Percentiles rank a stretch among this genome's conserved stretches.
phyloP scores from a whole-genome alignment of 768 basidiomycete genomes.

The Amanita exitialis region DNA sequence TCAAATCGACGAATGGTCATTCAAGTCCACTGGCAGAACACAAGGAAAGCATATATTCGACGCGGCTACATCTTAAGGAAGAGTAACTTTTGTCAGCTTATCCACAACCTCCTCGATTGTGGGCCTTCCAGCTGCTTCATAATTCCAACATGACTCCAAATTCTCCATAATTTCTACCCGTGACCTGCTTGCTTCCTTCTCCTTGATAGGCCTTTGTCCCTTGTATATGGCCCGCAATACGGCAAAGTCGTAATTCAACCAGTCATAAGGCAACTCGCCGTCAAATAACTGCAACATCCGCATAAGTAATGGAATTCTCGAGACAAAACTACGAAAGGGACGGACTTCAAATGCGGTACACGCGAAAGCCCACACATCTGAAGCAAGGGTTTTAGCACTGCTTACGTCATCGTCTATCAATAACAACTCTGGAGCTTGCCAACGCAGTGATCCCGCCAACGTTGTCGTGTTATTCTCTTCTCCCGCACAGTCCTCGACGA shows the following conservation, averaged over 20 bases:
- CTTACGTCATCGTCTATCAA: conserved; percentile 8
- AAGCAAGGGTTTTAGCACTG: conserved; percentile 9
- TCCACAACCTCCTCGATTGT: conserved; percentile 6
- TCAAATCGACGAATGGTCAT: no score
- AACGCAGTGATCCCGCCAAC: conserved; percentile 16
- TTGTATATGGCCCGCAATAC: conserved; percentile 17
- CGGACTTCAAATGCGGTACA: conserved; percentile 22
- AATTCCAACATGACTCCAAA: conserved; percentile 13
- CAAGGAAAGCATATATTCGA: background rate
- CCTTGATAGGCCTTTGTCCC: conserved; percentile 11
- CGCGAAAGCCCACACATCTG: conserved; percentile 22
- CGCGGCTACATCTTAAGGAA: no score
- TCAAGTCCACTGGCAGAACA: no score
- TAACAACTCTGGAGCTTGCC: conserved; percentile 22
- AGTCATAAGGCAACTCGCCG: conserved; percentile 16
- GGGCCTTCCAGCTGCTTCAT: conserved; percentile 9
- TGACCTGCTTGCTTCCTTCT: conserved; percentile 6
- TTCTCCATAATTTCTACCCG: conserved; percentile 4
- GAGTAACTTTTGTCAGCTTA: background rate
- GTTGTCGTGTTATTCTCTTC: conserved; percentile 15
- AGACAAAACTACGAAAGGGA: background rate
- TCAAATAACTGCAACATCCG: conserved; percentile 14
- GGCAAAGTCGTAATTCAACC: conserved; percentile 14
- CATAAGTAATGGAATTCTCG: background rate
- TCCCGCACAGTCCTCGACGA: conserved; percentile 18